Base-by-base conservation (phyloP, 208 protist species). In the Jaenimonas drosophilae region DNA sequence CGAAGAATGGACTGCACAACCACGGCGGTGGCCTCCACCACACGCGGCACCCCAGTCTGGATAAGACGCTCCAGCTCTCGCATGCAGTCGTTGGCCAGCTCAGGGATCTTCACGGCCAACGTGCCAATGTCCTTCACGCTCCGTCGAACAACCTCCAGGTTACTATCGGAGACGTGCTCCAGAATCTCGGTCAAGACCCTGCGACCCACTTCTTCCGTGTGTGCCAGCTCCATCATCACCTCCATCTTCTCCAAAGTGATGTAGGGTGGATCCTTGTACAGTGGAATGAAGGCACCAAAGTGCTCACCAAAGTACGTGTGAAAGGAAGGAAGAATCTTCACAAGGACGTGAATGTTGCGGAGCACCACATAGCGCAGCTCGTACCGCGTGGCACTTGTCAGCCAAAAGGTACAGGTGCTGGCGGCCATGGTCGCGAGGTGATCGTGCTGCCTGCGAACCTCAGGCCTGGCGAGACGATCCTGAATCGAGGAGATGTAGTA, bases 221-320 rank as follows among this genome's bases (percentile, higher is more conserved):
- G 74, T 12, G 88, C 90, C 7, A 99, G 71, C 52, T 85, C 85
- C 39, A 98, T 75, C 56, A 99, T 94, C 17, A 99, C 82, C 29
- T 98, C 91, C 11, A 99, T 75, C 71, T 99, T 99, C 70, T 98
- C 97, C 57, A 99, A 83, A 64, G 99, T 99, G 28, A 99, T 91
- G 57, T 98, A 99, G 51, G 98, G 91, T 20, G 97, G 96, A 50
- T 99, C 97, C 55, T 99, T 98, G 76, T 98, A 98, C 65, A 98
- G 97, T 51, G 96, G 86, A 63, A 99, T 97, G 64, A 99, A 99
- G 5, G 97, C 60, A 42, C 76, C 75, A 21, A 97, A 39, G 30
- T 79, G 44, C 4, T 41, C 34, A 7, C 47, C 49, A 20, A 99
- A 84, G 47, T 58, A 79, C 88, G 72, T 43, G 31, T 41, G 26